Conservation (phyloP, 176 grass and related monocot species). For the Raddia guianensis region DNA sequence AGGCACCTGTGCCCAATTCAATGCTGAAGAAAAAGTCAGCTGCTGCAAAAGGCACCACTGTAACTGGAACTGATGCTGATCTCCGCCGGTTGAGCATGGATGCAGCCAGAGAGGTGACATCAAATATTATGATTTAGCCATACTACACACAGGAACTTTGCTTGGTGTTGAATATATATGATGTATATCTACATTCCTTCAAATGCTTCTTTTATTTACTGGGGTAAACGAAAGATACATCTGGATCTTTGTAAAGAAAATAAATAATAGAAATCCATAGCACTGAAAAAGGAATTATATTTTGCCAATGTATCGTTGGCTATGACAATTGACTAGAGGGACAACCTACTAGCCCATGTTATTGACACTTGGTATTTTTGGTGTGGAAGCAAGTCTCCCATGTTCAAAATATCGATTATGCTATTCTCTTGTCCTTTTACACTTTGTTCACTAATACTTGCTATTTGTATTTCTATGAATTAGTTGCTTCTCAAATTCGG, state of each 20-base stretch:
- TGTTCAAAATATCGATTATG: neutral
- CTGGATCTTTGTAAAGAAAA: neutral
- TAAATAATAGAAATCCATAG: neutral
- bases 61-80: constrained; percentile 98
- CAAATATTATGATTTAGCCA: constrained; percentile 31
- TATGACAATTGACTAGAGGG: neutral
- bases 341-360: constrained; percentile 1
- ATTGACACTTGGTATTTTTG: constrained; percentile 20
- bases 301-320: constrained; percentile 5
- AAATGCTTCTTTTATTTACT: constrained; percentile 18
- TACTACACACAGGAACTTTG: constrained; percentile 7
- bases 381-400: constrained; percentile 8
- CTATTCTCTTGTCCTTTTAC: neutral
- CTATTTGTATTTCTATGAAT: constrained; percentile 29
- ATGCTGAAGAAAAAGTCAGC: constrained; percentile 77
- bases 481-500: constrained; percentile 94
- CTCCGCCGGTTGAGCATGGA: constrained; percentile 99
- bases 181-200: constrained; percentile 22
- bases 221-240: neutral
- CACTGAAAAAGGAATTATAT: neutral
- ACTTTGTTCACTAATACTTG: constrained; percentile 28
- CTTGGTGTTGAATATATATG: constrained; percentile 5
- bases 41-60: constrained; percentile 80
- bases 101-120: constrained; percentile 92
- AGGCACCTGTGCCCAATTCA: constrained; percentile 80